Base-by-base conservation (phyloP, 1,284 basidiomycete species). In the Ceratobasidium sp. region DNA sequence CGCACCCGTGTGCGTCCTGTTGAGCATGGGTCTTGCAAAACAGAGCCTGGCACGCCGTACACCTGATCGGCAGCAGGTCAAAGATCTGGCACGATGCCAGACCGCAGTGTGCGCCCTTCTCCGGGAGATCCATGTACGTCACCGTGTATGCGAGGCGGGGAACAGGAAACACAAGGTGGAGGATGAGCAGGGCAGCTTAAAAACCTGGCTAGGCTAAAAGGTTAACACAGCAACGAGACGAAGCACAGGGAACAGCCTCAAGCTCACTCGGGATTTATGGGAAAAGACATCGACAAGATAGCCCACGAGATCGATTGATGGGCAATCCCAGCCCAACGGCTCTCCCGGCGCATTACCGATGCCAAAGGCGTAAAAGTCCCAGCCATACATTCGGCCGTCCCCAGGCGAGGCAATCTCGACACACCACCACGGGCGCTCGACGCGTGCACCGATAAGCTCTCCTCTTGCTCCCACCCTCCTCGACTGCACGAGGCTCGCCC, bases 11-110 rank as follows among this genome's bases (percentile, higher is more conserved):
- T 16, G 83, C 82, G 59, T 91, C 90, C 3, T 88, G 87, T n/a
- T 85, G 81, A 76, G 90, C 87, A 82, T 93, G 92, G 38, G 87
- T 83, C 50, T 85, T 86, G 84, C 91, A 93, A 83, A 88, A 93
- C 67, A 86, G 82, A 41, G 84, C 82, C 33, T 85, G 82, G 83
- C 91, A 92, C 27, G 67, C 68, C 33, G 77, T 77, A 82, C 92
- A 93, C 70, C 83, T 83, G 78, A 92, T 90, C n/a, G 91, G 92
- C 0, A 93, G 87, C 81, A 92, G 90, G 85, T 92, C 91, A 81
- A 89, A 84, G 66, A 87, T 80, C 79, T 87, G 86, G 85, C 90
- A 92, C 41, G 85, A 84, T 27, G 84, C 68, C 57, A 89, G 82
- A 57, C 89, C 85, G 82, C 91, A 93, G 78, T 88, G 88, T 41